Conservation (phyloP, 148 eudicot species). For the Rhododendron mucronatum region DNA sequence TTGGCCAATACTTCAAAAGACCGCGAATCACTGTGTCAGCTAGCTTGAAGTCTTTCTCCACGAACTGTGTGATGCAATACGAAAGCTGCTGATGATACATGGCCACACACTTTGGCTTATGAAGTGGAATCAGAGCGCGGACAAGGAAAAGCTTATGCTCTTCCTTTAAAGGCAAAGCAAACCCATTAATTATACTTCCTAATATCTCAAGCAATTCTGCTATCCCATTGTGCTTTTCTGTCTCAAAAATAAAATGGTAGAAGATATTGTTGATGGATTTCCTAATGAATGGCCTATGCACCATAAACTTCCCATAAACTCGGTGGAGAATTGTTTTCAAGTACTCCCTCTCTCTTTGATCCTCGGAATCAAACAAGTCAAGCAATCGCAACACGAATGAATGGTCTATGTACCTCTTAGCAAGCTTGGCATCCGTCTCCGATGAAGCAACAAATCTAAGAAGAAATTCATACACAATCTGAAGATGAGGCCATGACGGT, state of each 20-base stretch:
- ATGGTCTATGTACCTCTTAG: slow-evolving; percentile 44
- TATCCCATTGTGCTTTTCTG: slow-evolving; percentile 52
- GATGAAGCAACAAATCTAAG: slow-evolving; percentile 46
- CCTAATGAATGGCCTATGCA: slow-evolving; percentile 49
- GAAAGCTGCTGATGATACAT: slow-evolving; percentile 52
- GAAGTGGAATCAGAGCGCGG: slow-evolving; percentile 48
- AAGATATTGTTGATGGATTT: slow-evolving; percentile 49
- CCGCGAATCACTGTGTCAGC: slow-evolving; percentile 52
- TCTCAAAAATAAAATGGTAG: slow-evolving; percentile 45
- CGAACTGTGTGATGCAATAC: slow-evolving; percentile 48
- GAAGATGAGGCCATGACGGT: slow-evolving; percentile 54
- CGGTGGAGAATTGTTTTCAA: slow-evolving; percentile 54
- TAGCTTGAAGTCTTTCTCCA: slow-evolving; percentile 50
- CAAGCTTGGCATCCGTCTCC: slow-evolving; percentile 43
- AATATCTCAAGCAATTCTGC: slow-evolving; percentile 53
- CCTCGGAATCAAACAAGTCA: slow-evolving; percentile 52
- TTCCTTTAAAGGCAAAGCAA: slow-evolving; percentile 56
- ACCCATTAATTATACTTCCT: slow-evolving; percentile 60
- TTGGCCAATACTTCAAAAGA: slow-evolving; percentile 52
- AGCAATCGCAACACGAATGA: slow-evolving; percentile 45
- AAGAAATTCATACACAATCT: slow-evolving; percentile 47
- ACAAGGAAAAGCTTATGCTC: slow-evolving; percentile 51
- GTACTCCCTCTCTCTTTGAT: slow-evolving; percentile 55
- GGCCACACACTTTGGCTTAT: slow-evolving; percentile 44
- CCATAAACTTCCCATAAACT: slow-evolving; percentile 59